Conservation (phyloP, 2,329 filamentous ascomycete species). For the Tolypocladium nubicola region DNA sequence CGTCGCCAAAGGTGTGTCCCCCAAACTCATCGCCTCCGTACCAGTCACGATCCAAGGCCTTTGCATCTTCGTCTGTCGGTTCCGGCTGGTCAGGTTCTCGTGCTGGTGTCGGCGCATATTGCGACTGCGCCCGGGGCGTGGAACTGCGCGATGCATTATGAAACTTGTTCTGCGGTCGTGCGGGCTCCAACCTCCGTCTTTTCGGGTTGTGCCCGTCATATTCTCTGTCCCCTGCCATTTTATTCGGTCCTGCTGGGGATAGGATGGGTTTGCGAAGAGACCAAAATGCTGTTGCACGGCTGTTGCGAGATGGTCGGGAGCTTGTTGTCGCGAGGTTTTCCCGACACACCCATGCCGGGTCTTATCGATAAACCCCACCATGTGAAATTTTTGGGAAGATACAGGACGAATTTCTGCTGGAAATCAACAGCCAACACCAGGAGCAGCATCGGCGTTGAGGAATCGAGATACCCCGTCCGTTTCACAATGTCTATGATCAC, state of each 20-base stretch:
- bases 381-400: constrained; percentile 19
- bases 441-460: constrained; percentile 3
- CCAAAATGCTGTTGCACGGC: neutral
- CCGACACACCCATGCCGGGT: constrained; percentile 2
- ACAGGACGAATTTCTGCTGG: neutral
- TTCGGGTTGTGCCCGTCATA: constrained; percentile 28
- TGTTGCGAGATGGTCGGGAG: neutral
- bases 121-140: constrained; percentile 23
- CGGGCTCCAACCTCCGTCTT: constrained; percentile 24
- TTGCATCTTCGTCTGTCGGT: constrained; percentile 57
- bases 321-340: constrained; percentile 11
- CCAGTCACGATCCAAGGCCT: constrained; percentile 82
- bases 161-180: constrained; percentile 15
- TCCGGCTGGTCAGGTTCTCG: constrained; percentile 41
- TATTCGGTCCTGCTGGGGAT: constrained; percentile 1
- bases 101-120: constrained; percentile 29
- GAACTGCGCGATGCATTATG: constrained; percentile 22
- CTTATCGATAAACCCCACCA: constrained; percentile 32
- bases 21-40: constrained; percentile 80
- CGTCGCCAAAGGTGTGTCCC: constrained; percentile 75
- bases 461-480: neutral
- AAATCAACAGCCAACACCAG: neutral
- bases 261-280: neutral
- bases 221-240: constrained; percentile 25
- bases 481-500: constrained; percentile 62